Percentiles rank a stretch among this genome's conserved stretches.
phyloP scores from a whole-genome alignment of 805 yeast species.

The Starmera dryadoides region DNA sequence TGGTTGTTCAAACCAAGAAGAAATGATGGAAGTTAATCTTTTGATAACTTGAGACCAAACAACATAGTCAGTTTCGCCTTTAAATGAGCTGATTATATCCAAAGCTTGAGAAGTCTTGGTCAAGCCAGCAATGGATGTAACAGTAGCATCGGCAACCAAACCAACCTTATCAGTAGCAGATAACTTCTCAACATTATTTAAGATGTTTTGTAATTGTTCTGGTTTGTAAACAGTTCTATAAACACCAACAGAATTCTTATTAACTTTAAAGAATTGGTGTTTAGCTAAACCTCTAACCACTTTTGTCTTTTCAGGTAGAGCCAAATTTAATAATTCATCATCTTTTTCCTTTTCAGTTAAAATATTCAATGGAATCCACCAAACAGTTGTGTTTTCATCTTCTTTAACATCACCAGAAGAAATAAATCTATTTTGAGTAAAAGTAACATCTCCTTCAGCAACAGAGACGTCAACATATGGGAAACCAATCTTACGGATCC shows the following conservation, averaged over 20 bases:
- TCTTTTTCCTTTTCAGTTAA: slow-evolving; percentile 53
- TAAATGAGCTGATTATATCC: slow-evolving; percentile 53
- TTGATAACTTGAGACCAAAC: slow-evolving; percentile 59
- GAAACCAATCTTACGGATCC: slow-evolving; percentile 77
- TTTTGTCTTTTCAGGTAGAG: slow-evolving; percentile 36
- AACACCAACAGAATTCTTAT: slow-evolving; percentile 68
- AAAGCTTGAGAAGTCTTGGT: slow-evolving; percentile 56
- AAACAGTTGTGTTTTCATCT: slow-evolving; percentile 62
- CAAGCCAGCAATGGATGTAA: slow-evolving; percentile 65
- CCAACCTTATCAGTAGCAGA: slow-evolving; percentile 76
- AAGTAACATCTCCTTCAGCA: slow-evolving; percentile 37
- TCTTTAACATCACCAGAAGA: slow-evolving; percentile 71
- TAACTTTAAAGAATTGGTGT: slow-evolving; percentile 63
- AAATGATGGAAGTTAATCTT: slow-evolving; percentile 39
- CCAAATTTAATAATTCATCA: slow-evolving; percentile 49
- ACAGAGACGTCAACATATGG: slow-evolving; percentile 71
- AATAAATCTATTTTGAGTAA: slow-evolving; percentile 68
- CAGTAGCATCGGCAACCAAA: slow-evolving; percentile 71
- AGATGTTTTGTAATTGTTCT: too few relatives aligned
- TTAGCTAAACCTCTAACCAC: too few relatives aligned
- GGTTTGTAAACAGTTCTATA: slow-evolving; percentile 67
- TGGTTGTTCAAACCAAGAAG: slow-evolving; percentile 50
- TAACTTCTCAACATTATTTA: slow-evolving; percentile 62
- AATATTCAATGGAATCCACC: slow-evolving; percentile 65
- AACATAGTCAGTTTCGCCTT: slow-evolving; percentile 49